Evolutionary conservation across 2,329 filamentous ascomycete genomes (phyloP).

Genomic region (Gaeumannomyces sp.): DNA sequence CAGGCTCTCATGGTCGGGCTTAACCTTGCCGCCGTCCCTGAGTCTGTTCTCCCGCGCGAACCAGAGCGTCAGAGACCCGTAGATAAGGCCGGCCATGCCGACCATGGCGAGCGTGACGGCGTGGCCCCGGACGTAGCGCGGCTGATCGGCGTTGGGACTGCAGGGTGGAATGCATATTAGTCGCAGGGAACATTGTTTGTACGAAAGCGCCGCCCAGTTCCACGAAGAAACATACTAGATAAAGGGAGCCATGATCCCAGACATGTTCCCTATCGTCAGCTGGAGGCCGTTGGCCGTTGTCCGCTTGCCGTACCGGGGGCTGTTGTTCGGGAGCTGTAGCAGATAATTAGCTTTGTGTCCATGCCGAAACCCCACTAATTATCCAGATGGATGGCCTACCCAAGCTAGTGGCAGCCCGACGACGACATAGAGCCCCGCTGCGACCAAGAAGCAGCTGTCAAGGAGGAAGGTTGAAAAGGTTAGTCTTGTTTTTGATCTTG

Average conservation of each 20-base stretch:
- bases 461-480: slow-evolving; percentile 66
- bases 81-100: slow-evolving; percentile 45
- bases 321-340: slow-evolving; percentile 47
- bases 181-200: neutral
- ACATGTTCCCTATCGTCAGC: slow-evolving; percentile 14
- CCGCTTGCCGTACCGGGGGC: slow-evolving; percentile 69
- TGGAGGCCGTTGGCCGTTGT: slow-evolving; percentile 24
- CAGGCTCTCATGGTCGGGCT: slow-evolving; percentile 32
- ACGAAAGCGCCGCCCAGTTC: too few species aligned
- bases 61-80: slow-evolving; percentile 48
- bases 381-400: slow-evolving; percentile 21
- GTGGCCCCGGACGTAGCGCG: slow-evolving; percentile 56
- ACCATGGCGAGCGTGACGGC: slow-evolving; percentile 55
- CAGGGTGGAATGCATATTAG: neutral
- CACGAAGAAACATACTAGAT: slow-evolving; percentile 36
- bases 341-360: neutral
- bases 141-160: slow-evolving; percentile 40
- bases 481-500: slow-evolving; percentile 34
- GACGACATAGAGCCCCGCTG: slow-evolving; percentile 61
- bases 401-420: slow-evolving; percentile 52
- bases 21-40: slow-evolving; percentile 32
- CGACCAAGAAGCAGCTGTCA: slow-evolving; percentile 71
- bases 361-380: too few species aligned
- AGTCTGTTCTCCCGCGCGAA: slow-evolving; percentile 41
- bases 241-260: slow-evolving; percentile 65